A percentile compares a stretch with the other conserved stretches of the same genome.
phyloP scores from a whole-genome alignment of 2,329 filamentous ascomycete species.

The Bertia moriformis region DNA sequence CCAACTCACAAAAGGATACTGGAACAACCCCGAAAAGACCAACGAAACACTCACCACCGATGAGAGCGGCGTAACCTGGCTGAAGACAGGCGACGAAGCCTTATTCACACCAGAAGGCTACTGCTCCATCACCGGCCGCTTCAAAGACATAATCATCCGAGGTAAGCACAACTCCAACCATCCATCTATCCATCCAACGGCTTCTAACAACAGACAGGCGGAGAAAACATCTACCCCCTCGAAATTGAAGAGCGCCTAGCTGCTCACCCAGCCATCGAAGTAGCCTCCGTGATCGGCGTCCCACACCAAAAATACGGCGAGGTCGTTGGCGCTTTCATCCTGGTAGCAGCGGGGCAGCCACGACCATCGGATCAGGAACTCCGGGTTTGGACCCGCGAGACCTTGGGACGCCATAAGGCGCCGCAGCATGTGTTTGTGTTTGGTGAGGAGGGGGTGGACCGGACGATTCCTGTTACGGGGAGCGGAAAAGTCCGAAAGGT shows the following conservation, averaged over 20 bases:
- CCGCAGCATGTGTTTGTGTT: constrained; percentile 66
- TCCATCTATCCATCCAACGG: constrained; percentile 6
- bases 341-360: constrained; percentile 16
- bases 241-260: constrained; percentile 64
- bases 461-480: constrained; percentile 47
- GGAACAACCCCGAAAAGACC: constrained; percentile 63
- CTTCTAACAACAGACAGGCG: constrained; percentile 25
- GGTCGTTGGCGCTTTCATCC: constrained; percentile 54
- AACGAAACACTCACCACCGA: constrained; percentile 40
- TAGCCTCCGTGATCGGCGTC: constrained; percentile 58
- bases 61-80: constrained; percentile 41
- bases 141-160: constrained; percentile 69
- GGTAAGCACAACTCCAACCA: constrained; percentile 19
- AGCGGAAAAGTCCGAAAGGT: constrained; percentile 60
- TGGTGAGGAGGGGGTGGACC: constrained; percentile 41
- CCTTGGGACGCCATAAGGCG: constrained; percentile 52
- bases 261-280: constrained; percentile 41
- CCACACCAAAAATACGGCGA: constrained; percentile 61
- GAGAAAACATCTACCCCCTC: constrained; percentile 61
- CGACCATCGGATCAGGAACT: constrained; percentile 36
- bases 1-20: constrained; percentile 54
- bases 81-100: constrained; percentile 55
- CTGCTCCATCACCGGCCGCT: constrained; percentile 59
- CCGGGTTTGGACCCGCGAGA: constrained; percentile 45
- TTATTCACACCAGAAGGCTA: constrained; percentile 55